These are phyloP conservation scores for Paecilomyces variotii DNA, from an alignment of 2,329 filamentous ascomycete species.

Conservation along the genomic window DNA sequence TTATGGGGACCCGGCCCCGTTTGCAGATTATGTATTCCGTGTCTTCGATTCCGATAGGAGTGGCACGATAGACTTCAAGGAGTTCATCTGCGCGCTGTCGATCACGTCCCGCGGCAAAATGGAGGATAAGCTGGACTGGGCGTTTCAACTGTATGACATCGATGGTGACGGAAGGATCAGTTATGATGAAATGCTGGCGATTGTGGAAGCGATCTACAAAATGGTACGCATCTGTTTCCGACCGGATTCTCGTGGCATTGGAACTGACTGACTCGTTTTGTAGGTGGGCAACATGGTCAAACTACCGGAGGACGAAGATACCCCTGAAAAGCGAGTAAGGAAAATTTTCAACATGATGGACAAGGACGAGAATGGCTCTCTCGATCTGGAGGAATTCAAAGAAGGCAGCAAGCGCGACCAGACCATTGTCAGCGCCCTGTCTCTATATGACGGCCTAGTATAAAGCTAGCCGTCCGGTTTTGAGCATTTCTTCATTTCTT, in stretches of 20 bases:
- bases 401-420: conserved; percentile 98
- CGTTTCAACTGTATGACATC: conserved; percentile 98
- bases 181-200: conserved; percentile 97
- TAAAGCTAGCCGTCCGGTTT: conserved; percentile 34
- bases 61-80: conserved; percentile 97
- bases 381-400: conserved; percentile 98
- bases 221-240: conserved; percentile 57
- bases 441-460: conserved; percentile 91
- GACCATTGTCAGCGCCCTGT: conserved; percentile 95
- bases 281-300: conserved; percentile 99
- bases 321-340: conserved; percentile 91
- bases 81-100: conserved; percentile 96
- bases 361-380: conserved; percentile 96
- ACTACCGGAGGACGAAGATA: conserved; percentile 96
- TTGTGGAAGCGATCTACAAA: conserved; percentile 99
- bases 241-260: conserved; percentile 1
- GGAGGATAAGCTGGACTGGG: conserved; percentile 99
- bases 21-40: conserved; percentile 98
- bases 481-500: not conserved
- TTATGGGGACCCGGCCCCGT: conserved; percentile 92
- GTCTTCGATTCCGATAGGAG: conserved; percentile 98
- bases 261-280: conserved; percentile 4
- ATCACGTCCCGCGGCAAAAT: conserved; percentile 96
- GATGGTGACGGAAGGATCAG: conserved; percentile 98
- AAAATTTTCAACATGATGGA: conserved; percentile 99